Evolutionary conservation across 768 basidiomycete species (phyloP).

Genomic region (Suillus clintonianus): DNA sequence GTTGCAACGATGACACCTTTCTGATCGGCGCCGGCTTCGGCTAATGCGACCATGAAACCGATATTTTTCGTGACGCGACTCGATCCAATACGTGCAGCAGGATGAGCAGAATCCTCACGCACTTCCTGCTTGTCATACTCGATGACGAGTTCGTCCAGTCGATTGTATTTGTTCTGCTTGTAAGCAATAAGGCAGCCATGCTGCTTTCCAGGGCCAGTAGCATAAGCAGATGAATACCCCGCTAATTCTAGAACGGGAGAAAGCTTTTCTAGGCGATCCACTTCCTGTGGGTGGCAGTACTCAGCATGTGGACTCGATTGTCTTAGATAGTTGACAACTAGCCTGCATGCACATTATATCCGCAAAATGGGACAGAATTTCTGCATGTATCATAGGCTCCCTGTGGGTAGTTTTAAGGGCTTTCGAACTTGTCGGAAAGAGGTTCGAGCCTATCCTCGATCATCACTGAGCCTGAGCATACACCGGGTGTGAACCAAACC

Average conservation of each 20-base stretch:
- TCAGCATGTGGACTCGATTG: neutral
- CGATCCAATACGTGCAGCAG: constrained; percentile 45
- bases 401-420: constrained; percentile 78
- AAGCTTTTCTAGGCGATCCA: constrained; percentile 77
- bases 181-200: constrained; percentile 89
- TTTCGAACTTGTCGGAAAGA: constrained; percentile 79
- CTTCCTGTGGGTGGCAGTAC: constrained; percentile 59
- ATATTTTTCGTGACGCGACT: constrained; percentile 82
- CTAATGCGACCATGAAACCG: constrained; percentile 70
- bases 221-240: constrained; percentile 66
- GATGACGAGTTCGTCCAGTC: constrained; percentile 49
- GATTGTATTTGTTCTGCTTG: constrained; percentile 51
- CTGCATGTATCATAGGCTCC: constrained; percentile 73
- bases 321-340: constrained; percentile 20
- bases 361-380: constrained; percentile 70
- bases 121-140: constrained; percentile 69
- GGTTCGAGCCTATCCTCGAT: constrained; percentile 58
- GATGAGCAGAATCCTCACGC: constrained; percentile 36
- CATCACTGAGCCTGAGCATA: neutral
- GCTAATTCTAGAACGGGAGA: constrained; percentile 64
- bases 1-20: constrained; percentile 79
- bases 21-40: constrained; percentile 36
- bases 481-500: neutral
- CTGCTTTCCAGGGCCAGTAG: constrained; percentile 70
- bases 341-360: constrained; percentile 91